These are phyloP conservation scores for Tolypocladium cylindrosporum DNA, from an alignment of 2,329 filamentous ascomycete genomes.

Conservation along the genomic window DNA sequence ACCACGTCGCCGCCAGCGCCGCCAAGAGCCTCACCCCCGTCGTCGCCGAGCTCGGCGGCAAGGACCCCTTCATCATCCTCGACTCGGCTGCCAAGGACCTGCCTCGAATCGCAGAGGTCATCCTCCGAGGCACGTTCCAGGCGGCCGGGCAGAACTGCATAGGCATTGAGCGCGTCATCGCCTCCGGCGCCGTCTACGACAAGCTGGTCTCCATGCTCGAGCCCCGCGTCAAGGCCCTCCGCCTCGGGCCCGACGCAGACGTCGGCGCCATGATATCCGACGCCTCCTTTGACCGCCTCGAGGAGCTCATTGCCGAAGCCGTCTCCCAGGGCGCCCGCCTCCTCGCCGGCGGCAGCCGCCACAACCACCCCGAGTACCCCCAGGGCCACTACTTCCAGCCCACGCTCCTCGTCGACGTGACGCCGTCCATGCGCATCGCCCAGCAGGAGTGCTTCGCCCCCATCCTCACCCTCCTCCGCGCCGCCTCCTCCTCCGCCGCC, in stretches of 20 bases:
- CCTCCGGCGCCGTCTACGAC: slow-evolving; percentile 66
- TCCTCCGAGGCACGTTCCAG: slow-evolving; percentile 90
- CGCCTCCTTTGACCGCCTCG: slow-evolving; percentile 63
- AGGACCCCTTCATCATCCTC: slow-evolving; percentile 84
- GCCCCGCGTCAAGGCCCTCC: slow-evolving; percentile 63
- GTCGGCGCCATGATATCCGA: slow-evolving; percentile 86
- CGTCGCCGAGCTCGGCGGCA: slow-evolving; percentile 86
- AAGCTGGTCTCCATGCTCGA: slow-evolving; percentile 60
- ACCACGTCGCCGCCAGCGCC: slow-evolving; percentile 78
- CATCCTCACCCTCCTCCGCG: slow-evolving; percentile 76
- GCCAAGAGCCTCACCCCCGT: slow-evolving; percentile 80
- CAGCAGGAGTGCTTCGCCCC: slow-evolving; percentile 90
- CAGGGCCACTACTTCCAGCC: slow-evolving; percentile 86
- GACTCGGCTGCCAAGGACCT: slow-evolving; percentile 64
- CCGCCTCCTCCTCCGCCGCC: slow-evolving; percentile 44
- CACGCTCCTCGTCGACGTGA: slow-evolving; percentile 86
- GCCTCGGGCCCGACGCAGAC: slow-evolving; percentile 69
- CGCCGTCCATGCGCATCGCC: slow-evolving; percentile 74
- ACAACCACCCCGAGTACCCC: slow-evolving; percentile 61
- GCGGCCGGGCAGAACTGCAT: slow-evolving; percentile 96
- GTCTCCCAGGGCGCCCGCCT: slow-evolving; percentile 70
- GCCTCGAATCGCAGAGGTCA: slow-evolving; percentile 64
- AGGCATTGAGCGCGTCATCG: slow-evolving; percentile 88
- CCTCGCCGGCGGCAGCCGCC: slow-evolving; percentile 66
- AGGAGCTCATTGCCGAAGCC: slow-evolving; percentile 67